Base-by-base conservation (phyloP, 305 asterid genomes). In the Withania somnifera region DNA sequence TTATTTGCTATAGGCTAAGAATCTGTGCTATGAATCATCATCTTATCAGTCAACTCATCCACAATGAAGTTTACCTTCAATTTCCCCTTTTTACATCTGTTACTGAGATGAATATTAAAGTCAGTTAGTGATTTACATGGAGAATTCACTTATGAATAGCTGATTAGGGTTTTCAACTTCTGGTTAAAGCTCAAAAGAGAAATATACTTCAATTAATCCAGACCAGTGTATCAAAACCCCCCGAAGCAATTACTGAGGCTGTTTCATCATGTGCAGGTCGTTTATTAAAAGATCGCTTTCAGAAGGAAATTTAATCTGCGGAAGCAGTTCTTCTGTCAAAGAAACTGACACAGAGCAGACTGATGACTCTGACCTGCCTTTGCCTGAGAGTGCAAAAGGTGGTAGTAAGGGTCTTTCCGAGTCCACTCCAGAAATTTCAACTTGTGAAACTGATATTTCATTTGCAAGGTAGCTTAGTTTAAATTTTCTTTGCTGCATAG, bases 281-380 rank as follows among this genome's bases (percentile, higher is more conserved):
- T 79, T 83, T 69, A 90, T 97, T 86, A 92, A 92, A 87, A 91
- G 99, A 87, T 93, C 99, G 6, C 84, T 94, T 9, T 97, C 98
- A 15, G 98, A 92, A 85, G 98, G 98, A 40, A 92, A 88, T 87
- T 94, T 96, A 78, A 92, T 89, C 30, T 87, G 86, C 19, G 95
- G 90, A 80, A 85, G 87, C 89, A 81, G 85, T 87, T 88, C 91
- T 32, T 73, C 91, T 83, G 87, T 90, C 80, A 94, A 89, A 82
- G 93, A 89, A 56, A 85, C 87, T 66, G 87, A 84, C 58, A 75
- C 57, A 57, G 87, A 88, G 81, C 87, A 83, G 67, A 81, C 85
- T 40, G 92, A 85, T 80, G 87, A 78, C 78, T 86, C 91, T 89
- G 85, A 81, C 84, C 87, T 84, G 58, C 84, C 91, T 54, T 78